A percentile compares a stretch with the other conserved stretches of the same genome.
These are phyloP conservation scores for Lachnellula arida DNA, from an alignment of 2,329 filamentous ascomycete species.

Conservation along the genomic window DNA sequence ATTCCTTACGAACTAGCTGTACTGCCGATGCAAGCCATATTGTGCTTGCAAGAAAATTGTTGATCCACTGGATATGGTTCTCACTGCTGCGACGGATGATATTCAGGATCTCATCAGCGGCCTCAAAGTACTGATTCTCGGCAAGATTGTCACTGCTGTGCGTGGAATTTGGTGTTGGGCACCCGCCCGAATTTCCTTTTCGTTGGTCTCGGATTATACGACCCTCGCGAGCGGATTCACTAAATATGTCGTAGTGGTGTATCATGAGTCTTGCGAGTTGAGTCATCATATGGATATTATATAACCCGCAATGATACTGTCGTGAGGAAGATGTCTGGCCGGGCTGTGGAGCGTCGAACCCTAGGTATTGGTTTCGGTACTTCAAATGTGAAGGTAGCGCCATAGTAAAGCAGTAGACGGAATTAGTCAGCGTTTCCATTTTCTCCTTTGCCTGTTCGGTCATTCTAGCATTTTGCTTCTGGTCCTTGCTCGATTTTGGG, in stretches of 20 bases:
- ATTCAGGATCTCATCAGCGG: conserved; percentile 1
- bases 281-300: conserved; percentile 18
- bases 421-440: conserved; percentile 6
- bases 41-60: conserved; percentile 8
- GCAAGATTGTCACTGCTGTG: no score
- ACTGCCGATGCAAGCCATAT: conserved; percentile 10
- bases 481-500: no score
- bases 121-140: conserved; percentile 5
- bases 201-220: no score
- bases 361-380: conserved; percentile 10
- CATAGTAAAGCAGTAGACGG: conserved; percentile 12
- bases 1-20: conserved; percentile 3
- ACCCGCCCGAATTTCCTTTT: no score
- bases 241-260: conserved; percentile 15
- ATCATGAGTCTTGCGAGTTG: conserved; percentile 18
- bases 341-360: not conserved
- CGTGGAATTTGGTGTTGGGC: no score
- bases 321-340: not conserved
- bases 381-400: conserved; percentile 6
- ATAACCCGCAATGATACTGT: not conserved
- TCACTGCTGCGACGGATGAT: conserved; percentile 1
- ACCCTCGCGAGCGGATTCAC: not conserved
- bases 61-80: conserved; percentile 4
- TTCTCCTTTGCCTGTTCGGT: no score
- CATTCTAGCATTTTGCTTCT: no score